These are phyloP conservation scores for Phytophthora citrophthora DNA, from an alignment of 352 stramenopile species.

Conservation along the genomic window DNA sequence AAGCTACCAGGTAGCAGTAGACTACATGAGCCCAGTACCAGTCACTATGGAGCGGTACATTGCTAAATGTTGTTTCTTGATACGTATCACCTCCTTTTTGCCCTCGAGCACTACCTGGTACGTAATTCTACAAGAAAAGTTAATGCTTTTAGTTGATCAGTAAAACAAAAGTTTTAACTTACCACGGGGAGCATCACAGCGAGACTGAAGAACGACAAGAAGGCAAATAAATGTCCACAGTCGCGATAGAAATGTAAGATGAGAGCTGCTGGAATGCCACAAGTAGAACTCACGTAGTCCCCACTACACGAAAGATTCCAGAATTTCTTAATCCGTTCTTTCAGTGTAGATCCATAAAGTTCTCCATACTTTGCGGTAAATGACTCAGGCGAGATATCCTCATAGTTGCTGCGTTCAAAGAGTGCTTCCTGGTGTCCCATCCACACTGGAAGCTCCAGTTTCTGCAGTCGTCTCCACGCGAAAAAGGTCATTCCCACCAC, in stretches of 20 bases:
- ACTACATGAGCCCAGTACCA: conserved; percentile 84
- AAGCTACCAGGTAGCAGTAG: conserved; percentile 78
- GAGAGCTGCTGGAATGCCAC: conserved; percentile 72
- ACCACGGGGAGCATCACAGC: conserved; percentile 79
- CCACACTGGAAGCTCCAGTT: conserved; percentile 68
- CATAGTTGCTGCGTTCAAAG: conserved; percentile 82
- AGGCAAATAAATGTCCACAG: conserved; percentile 61
- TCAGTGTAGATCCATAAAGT: conserved; percentile 44
- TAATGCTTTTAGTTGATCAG: not conserved
- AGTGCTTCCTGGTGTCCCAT: conserved; percentile 58
- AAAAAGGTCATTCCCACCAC: conserved; percentile 63
- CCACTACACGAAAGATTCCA: conserved; percentile 50
- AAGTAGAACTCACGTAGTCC: conserved; percentile 66
- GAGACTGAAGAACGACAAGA: conserved; percentile 74
- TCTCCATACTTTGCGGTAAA: conserved; percentile 62
- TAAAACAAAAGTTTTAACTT: conserved; percentile 16
- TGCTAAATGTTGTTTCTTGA: conserved; percentile 83
- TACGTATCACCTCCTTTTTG: conserved; percentile 54
- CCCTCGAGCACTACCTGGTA: conserved; percentile 53
- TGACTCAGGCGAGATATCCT: conserved; percentile 43
- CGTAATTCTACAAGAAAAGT: conserved; percentile 59
- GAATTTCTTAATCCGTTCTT: conserved; percentile 57
- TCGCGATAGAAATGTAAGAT: conserved; percentile 72
- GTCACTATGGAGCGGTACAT: conserved; percentile 76
- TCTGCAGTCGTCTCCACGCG: conserved; percentile 59